These are phyloP conservation scores for Tetracladium maxilliforme DNA, from an alignment of 2,329 filamentous ascomycete species.

Conservation along the genomic window DNA sequence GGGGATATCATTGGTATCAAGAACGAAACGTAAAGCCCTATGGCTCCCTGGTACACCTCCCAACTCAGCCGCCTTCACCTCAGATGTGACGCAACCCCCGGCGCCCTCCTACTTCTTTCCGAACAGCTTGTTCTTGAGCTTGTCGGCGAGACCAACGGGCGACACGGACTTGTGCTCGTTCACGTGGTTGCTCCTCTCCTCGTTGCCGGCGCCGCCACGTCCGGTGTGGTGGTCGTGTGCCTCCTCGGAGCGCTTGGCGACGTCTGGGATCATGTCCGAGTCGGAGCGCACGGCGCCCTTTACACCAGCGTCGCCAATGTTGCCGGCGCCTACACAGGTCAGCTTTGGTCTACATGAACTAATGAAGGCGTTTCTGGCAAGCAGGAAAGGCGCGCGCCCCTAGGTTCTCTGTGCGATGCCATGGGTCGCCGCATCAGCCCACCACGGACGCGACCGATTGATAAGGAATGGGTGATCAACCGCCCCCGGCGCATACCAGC, in stretches of 20 bases:
- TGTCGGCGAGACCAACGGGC: slow-evolving; percentile 8
- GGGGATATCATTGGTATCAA: no score
- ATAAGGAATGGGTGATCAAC: no score
- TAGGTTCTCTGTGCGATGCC: background rate
- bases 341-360: no score
- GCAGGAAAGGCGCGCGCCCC: background rate
- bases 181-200: slow-evolving; percentile 14
- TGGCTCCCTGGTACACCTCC: no score
- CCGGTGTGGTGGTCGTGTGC: slow-evolving; percentile 41
- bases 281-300: slow-evolving; percentile 27
- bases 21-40: no score
- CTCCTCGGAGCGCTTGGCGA: slow-evolving; percentile 31
- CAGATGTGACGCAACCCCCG: no score
- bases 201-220: slow-evolving; percentile 45
- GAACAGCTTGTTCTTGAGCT: slow-evolving; percentile 11
- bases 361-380: no score
- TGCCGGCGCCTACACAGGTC: slow-evolving; percentile 43
- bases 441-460: no score
- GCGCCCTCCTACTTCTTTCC: slow-evolving; percentile 3
- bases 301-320: slow-evolving; percentile 35
- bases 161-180: background rate
- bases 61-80: no score
- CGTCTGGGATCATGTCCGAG: slow-evolving; percentile 35
- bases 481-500: background rate
- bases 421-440: no score